Base-by-base conservation (phyloP, 1,139 yeast genomes). In the Blastobotrys illinoisensis region DNA sequence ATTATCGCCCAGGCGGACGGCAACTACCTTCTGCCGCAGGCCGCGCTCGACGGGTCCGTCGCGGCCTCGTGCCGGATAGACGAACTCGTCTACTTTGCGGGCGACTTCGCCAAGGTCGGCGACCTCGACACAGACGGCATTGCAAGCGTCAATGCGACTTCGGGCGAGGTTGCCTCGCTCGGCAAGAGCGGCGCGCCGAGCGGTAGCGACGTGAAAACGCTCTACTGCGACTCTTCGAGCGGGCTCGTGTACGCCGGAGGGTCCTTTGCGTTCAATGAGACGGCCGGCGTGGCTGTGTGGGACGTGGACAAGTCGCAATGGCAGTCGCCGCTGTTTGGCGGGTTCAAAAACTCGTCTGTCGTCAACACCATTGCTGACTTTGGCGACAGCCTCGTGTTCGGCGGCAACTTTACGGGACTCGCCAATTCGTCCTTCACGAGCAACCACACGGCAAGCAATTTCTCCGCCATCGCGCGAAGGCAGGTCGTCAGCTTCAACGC, bases 201-300 rank as follows among this genome's bases (percentile, higher is more conserved):
- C 1, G 62, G 71, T 44, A 95, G 95, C 1, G 64, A 74, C 0
- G 81, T 86, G 4, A 72, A 71, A 20, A 73, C 88, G 0, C 74
- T 83, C 1, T 78, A 74, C 63, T 74, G 77, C 65, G 78, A 79
- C 63, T 63, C 73, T 1, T 80, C 78, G 56, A 70, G 72, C 32
- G 73, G 78, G 16, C 60, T 79, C 23, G 77, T 90, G 0, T 90
- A 88, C 65, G 78, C 88, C 52, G 99, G 98, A 9, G 99, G 99
- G 24, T 76, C 81, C 57, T 82, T 93, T 63, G 69, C 77, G 14
- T 85, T 73, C 56, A 74, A 80, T 56, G 71, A 75, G 46, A 77
- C 86, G 0, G 71, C 78, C 58, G 88, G 93, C 51, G 86, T 81
- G 0, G 85, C 88, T 9, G 71, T 83, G 9, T 91, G 88, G 76